Conservation (phyloP, 2,329 filamentous ascomycete species). For the Curvularia hawaiiensis region DNA sequence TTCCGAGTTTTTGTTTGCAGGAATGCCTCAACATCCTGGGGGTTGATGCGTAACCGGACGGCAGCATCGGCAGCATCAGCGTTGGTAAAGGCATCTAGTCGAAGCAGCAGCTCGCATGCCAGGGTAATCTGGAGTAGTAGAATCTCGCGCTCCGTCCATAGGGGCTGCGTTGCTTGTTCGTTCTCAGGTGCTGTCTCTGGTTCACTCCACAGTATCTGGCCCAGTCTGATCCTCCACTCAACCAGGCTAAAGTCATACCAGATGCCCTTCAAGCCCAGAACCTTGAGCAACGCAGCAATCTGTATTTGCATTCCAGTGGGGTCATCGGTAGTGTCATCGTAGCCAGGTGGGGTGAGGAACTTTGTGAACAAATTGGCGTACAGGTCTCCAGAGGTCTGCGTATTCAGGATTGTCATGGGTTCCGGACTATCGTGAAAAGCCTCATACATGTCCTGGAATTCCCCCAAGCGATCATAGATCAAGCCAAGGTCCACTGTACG, state of each 20-base stretch:
- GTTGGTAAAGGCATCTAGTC: slow-evolving; percentile 55
- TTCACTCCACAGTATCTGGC: slow-evolving; percentile 71
- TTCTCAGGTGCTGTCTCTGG: slow-evolving; percentile 29
- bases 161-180: slow-evolving; percentile 14
- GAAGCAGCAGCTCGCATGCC: slow-evolving; percentile 59
- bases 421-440: slow-evolving; percentile 58
- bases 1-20: slow-evolving; percentile 56
- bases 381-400: slow-evolving; percentile 58
- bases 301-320: slow-evolving; percentile 69
- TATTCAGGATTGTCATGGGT: slow-evolving; percentile 58
- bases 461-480: slow-evolving; percentile 45
- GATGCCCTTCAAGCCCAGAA: slow-evolving; percentile 67
- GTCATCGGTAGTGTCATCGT: slow-evolving; percentile 55
- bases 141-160: slow-evolving; percentile 56
- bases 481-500: slow-evolving; percentile 39
- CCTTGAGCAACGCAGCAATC: slow-evolving; percentile 69
- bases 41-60: slow-evolving; percentile 49
- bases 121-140: slow-evolving; percentile 61
- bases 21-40: slow-evolving; percentile 53
- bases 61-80: slow-evolving; percentile 41
- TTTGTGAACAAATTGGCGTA: slow-evolving; percentile 52
- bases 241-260: slow-evolving; percentile 78
- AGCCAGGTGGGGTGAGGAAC: slow-evolving; percentile 49
- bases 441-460: slow-evolving; percentile 60
- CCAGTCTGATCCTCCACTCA: slow-evolving; percentile 75